Base-by-base conservation (phyloP, 1,139 yeast species). In the Lodderomyces orthopsilosis region DNA sequence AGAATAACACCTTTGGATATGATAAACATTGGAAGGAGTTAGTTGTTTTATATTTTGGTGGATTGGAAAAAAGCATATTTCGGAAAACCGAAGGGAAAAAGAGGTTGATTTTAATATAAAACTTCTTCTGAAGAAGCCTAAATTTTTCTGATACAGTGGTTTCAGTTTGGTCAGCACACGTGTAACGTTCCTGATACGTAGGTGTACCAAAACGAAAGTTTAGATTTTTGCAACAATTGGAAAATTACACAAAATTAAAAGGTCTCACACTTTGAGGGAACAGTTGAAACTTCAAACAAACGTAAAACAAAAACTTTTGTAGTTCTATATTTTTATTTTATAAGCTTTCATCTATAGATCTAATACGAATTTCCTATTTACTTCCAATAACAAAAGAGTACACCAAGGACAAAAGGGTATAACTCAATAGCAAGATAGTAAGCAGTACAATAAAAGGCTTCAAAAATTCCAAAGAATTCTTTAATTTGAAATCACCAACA, bases 401-500 rank as follows among this genome's bases (percentile, higher is more conserved):
- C 4, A n/a, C 34, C 10, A 30, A 15, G 12, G 34, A 30, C 12
- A 30, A 30, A 30, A 57, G 9, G 2, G 35, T 18, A 35, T 35
- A 35, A 3, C 34, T 13, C 10, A 32, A 14, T 35, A 58, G 45
- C 4, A 51, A 6, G 4, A 54, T 44, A 14, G 34, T 30, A 30
- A 30, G 18, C 34, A 30, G 5, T 5, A 30, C 34, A 30, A 30
- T 37, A 40, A 51, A 62, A 4, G 61, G 58, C 5, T 47, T 40
- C 1, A 61, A 15, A 2, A 60, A 50, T 46, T 67, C 68, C 9
- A 50, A 42, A 9, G 37, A 26, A 40, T 49, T 54, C 41, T 59
- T 57, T 24, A 66, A 51, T 45, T 59, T 61, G 44, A 68, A 59
- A 38, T 62, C 60, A 3, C 66, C 70, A n/a, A 51, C 53, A 14